Percentiles rank a stretch among this genome's conserved stretches.
Conservation (phyloP, 495 filamentous ascomycete genomes). For the Tricharina praecox region DNA sequence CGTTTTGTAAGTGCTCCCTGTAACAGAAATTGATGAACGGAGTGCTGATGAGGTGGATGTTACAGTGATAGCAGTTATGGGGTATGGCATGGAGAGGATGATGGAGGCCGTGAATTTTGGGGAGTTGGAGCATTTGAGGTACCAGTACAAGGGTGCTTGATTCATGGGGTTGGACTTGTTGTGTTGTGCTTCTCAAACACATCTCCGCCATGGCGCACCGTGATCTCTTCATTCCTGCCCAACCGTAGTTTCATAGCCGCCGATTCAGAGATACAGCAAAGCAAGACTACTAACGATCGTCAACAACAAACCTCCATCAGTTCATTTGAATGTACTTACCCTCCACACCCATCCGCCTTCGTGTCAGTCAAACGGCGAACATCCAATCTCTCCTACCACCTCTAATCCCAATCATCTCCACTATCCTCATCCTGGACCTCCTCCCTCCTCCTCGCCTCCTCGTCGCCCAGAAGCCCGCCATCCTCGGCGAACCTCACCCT, state of each 20-base stretch:
- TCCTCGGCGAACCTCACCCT: slow-evolving; percentile 36
- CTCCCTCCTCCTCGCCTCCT: slow-evolving; percentile 26
- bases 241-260: too few species aligned
- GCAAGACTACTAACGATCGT: too few species aligned
- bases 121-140: slow-evolving; percentile 4
- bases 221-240: too few species aligned
- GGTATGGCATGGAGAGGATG: neutral
- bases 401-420: slow-evolving; percentile 56
- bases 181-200: too few species aligned
- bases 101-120: slow-evolving; percentile 6
- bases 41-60: neutral
- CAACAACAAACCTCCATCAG: too few species aligned
- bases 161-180: too few species aligned
- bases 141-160: slow-evolving; percentile 3
- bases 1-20: neutral
- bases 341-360: too few species aligned
- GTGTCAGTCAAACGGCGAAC: too few species aligned
- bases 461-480: slow-evolving; percentile 27
- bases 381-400: neutral
- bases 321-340: too few species aligned
- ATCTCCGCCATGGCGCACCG: too few species aligned
- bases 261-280: too few species aligned
- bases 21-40: too few species aligned
- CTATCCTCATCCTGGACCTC: slow-evolving; percentile 34
- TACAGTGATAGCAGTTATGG: slow-evolving; percentile 1